Conservation (phyloP, 768 basidiomycete genomes). For the Hygrophoropsis aurantiaca region DNA sequence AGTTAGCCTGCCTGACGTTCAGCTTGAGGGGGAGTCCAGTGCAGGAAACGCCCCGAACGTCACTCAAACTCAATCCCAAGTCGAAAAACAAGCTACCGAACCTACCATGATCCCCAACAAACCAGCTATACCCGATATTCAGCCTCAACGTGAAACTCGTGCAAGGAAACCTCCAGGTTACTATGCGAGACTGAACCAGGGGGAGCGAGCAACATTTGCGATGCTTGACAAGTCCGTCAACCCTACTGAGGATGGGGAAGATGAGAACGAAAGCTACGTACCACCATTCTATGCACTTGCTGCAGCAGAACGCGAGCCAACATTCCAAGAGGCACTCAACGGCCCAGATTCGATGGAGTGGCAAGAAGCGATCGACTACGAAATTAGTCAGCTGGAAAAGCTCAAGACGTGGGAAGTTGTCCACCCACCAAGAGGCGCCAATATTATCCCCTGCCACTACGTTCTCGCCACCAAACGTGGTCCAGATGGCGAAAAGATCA, state of each 20-base stretch:
- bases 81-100: neutral
- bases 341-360: neutral
- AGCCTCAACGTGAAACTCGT: neutral
- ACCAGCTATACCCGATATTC: no score
- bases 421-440: constrained; percentile 21
- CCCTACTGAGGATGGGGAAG: no score
- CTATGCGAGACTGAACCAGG: neutral
- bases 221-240: neutral
- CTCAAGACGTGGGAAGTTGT: constrained; percentile 27
- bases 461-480: neutral
- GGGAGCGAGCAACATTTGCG: neutral
- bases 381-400: constrained; percentile 14
- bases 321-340: neutral
- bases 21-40: constrained; percentile 6
- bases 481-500: neutral
- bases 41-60: neutral
- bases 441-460: constrained; percentile 21
- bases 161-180: neutral
- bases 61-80: neutral
- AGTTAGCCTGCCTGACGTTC: neutral
- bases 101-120: no score
- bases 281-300: neutral
- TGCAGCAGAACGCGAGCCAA: neutral
- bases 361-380: constrained; percentile 7
- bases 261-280: neutral